Percentiles rank a stretch among this genome's conserved stretches.
Conservation (phyloP, 2,329 filamentous ascomycete genomes). For the Neopestalotiopsis rosae region DNA sequence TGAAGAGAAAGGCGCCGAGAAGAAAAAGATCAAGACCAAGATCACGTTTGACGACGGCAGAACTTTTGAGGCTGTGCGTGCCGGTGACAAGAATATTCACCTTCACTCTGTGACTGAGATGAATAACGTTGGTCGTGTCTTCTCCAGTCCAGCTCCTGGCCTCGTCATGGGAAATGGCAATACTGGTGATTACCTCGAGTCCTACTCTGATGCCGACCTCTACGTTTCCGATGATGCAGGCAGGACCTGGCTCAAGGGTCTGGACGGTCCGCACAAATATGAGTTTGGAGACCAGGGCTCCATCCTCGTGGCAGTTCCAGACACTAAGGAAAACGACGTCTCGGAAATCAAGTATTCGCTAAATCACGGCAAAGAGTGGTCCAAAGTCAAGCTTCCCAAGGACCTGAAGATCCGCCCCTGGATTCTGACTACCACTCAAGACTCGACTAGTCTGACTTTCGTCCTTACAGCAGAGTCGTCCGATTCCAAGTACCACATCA, state of each 20-base stretch:
- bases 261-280: constrained; percentile 88
- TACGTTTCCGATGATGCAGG: constrained; percentile 93
- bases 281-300: constrained; percentile 95
- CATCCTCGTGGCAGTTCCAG: constrained; percentile 81
- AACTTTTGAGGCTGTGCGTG: constrained; percentile 77
- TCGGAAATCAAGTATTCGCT: constrained; percentile 76
- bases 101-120: constrained; percentile 91
- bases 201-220: constrained; percentile 76
- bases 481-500: constrained; percentile 63
- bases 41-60: constrained; percentile 97
- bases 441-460: constrained; percentile 93
- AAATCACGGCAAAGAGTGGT: constrained; percentile 88
- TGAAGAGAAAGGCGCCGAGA: constrained; percentile 52
- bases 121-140: constrained; percentile 82
- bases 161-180: constrained; percentile 95
- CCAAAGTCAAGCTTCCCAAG: constrained; percentile 69
- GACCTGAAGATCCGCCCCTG: constrained; percentile 71
- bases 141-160: constrained; percentile 91
- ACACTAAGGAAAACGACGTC: constrained; percentile 68
- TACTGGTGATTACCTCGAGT: constrained; percentile 74
- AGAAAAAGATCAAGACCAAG: constrained; percentile 75
- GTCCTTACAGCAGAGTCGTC: constrained; percentile 71
- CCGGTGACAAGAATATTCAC: constrained; percentile 73
- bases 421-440: constrained; percentile 84
- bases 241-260: constrained; percentile 76